Conservation (phyloP, 805 yeast species). For the Saccharomyces paradoxus region DNA sequence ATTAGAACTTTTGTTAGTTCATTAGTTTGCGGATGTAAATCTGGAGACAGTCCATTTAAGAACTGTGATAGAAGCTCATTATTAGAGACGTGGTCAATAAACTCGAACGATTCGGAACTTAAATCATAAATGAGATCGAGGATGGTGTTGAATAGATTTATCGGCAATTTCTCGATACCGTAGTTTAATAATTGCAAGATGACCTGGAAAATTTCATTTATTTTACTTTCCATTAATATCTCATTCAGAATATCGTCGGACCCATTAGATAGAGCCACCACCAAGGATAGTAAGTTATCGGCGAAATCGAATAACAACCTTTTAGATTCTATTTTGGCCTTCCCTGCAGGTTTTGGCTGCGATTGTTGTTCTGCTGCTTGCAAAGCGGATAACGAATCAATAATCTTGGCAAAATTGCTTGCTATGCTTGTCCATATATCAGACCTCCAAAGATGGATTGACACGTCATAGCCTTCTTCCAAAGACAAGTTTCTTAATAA, state of each 20-base stretch:
- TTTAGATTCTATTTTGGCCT: conserved; percentile 33
- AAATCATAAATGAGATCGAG: conserved; percentile 54
- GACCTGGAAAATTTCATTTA: conserved; percentile 21
- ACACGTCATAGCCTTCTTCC: conserved; percentile 83
- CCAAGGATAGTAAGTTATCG: conserved; percentile 64
- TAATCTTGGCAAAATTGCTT: conserved; percentile 43
- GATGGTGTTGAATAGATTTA: conserved; percentile 42
- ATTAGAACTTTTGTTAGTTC: conserved; percentile 30
- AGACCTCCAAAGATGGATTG: conserved; percentile 67
- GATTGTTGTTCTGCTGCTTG: conserved; percentile 12
- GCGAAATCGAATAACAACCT: conserved; percentile 53
- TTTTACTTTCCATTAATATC: conserved; percentile 24
- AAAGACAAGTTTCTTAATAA: conserved; percentile 69
- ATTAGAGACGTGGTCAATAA: conserved; percentile 30
- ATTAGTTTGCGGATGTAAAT: conserved; percentile 17
- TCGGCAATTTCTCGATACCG: conserved; percentile 30
- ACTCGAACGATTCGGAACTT: conserved; percentile 49
- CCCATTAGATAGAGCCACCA: conserved; percentile 57
- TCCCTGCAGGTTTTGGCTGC: conserved; percentile 15
- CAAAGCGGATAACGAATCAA: conserved; percentile 40
- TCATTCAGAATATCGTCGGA: conserved; percentile 52
- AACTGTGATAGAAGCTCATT: conserved; percentile 13
- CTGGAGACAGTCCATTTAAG: conserved; percentile 11
- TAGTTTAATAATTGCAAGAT: conserved; percentile 24
- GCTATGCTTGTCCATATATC: conserved; percentile 62